A percentile compares a stretch with the other conserved stretches of the same genome.
Evolutionary conservation across 352 stramenopile genomes (phyloP).

Genomic region (Phytophthora pseudosyringae): DNA sequence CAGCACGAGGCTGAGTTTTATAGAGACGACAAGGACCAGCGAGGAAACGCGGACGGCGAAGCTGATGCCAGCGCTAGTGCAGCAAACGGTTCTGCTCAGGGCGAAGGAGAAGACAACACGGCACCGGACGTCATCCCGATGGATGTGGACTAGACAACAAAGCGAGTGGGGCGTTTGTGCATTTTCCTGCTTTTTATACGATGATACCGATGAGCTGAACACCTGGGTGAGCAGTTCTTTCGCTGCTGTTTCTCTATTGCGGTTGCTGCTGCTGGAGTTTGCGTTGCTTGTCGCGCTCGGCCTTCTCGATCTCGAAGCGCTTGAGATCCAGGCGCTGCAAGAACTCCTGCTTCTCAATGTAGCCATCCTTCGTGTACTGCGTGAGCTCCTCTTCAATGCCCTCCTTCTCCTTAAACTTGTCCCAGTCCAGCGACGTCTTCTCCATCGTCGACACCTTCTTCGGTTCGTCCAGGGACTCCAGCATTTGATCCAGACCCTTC

Average conservation of each 20-base stretch:
- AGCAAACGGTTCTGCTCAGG: conserved; percentile 31
- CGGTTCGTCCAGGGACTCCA: conserved; percentile 86
- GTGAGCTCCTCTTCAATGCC: conserved; percentile 93
- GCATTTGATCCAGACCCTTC: conserved; percentile 81
- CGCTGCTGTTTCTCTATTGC: conserved; percentile 28
- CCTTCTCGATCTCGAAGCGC: conserved; percentile 91
- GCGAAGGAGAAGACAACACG: conserved; percentile 50
- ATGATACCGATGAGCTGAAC: conserved; percentile 20
- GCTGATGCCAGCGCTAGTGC: conserved; percentile 30
- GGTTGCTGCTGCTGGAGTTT: conserved; percentile 53
- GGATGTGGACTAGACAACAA: conserved; percentile 66
- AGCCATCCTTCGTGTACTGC: conserved; percentile 93
- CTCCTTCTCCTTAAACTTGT: conserved; percentile 94
- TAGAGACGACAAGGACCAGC: conserved; percentile 79
- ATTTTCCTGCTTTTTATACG: conserved; percentile 13
- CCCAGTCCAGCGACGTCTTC: conserved; percentile 96
- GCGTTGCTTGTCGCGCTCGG: conserved; percentile 81
- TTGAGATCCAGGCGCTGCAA: conserved; percentile 89
- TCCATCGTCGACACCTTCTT: conserved; percentile 95
- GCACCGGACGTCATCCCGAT: conserved; percentile 77
- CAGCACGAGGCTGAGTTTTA: conserved; percentile 88
- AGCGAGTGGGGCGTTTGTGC: conserved; percentile 5
- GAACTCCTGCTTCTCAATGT: conserved; percentile 97
- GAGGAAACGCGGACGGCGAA: conserved; percentile 60
- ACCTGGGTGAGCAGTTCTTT: conserved; percentile 3